A percentile compares a stretch with the other conserved stretches of the same genome.
phyloP scores from a whole-genome alignment of 179 eudicot genomes.

The Carnegiea gigantea region DNA sequence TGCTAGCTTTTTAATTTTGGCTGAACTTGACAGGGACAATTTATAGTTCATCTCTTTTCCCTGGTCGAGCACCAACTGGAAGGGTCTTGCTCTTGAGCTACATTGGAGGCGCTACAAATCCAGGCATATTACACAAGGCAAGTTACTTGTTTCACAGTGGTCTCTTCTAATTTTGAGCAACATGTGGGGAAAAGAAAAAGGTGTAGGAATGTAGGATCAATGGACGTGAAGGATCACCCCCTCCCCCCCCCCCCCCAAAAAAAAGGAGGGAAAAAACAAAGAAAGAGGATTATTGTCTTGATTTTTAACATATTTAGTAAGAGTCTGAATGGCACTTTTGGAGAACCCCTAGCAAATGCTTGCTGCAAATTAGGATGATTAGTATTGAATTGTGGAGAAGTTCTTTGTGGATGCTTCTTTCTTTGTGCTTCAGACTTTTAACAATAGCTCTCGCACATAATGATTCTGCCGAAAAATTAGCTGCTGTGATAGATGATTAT shows the following conservation, averaged over 20 bases:
- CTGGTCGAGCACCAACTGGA: constrained; percentile 82
- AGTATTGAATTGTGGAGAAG: neutral
- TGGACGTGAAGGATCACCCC: neutral
- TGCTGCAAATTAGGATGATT: neutral
- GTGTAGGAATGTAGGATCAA: no score
- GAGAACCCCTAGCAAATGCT: neutral
- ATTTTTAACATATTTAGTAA: neutral
- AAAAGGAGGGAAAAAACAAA: neutral
- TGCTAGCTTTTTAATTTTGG: constrained; percentile 11
- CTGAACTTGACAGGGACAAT: constrained; percentile 57
- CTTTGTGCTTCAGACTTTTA: neutral
- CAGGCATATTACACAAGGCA: constrained; percentile 71
- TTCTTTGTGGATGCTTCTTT: neutral
- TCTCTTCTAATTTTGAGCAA: neutral
- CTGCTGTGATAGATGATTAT: neutral
- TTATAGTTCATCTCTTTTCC: constrained; percentile 89
- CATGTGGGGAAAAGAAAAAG: neutral
- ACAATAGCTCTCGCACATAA: neutral
- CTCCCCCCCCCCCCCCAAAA: neutral
- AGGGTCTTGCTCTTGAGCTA: constrained; percentile 71
- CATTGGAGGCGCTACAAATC: constrained; percentile 83
- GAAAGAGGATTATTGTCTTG: no score
- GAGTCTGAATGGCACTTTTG: neutral
- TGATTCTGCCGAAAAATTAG: neutral
- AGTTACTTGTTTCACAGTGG: neutral